These are phyloP conservation scores for Crithidia fasciculata DNA, from an alignment of 208 protist genomes.

Conservation along the genomic window DNA sequence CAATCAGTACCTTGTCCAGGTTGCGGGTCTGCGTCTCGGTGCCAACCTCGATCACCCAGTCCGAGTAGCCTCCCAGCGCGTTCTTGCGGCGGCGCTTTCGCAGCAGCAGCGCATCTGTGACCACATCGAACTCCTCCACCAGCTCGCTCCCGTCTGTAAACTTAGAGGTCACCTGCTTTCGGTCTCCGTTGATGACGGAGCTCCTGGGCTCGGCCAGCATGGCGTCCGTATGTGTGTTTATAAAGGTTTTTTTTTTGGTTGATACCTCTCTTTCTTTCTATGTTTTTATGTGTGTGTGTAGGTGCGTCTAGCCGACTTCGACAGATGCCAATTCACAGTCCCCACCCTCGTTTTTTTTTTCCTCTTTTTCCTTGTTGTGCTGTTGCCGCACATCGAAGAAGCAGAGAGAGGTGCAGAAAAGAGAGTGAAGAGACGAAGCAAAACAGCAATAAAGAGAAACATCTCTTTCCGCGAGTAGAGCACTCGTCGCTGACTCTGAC, in stretches of 20 bases:
- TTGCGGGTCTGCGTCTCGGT: constrained; percentile 60
- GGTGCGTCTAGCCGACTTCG: too few relatives aligned
- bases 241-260: background rate
- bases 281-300: too few relatives aligned
- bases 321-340: too few relatives aligned
- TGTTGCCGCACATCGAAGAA: too few relatives aligned
- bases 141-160: constrained; percentile 90
- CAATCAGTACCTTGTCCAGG: constrained; percentile 69
- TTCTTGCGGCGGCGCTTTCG: constrained; percentile 81
- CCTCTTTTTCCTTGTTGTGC: too few relatives aligned
- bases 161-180: constrained; percentile 87
- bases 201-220: constrained; percentile 82
- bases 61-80: constrained; percentile 73
- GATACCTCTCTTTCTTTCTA: background rate
- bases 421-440: too few relatives aligned
- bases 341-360: too few relatives aligned
- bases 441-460: too few relatives aligned
- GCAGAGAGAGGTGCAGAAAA: too few relatives aligned
- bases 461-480: too few relatives aligned
- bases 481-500: too few relatives aligned
- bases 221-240: background rate
- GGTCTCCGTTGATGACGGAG: constrained; percentile 81
- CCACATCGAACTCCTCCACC: constrained; percentile 94
- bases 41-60: constrained; percentile 93
- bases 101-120: constrained; percentile 92